Evolutionary conservation across 2,329 filamentous ascomycete species (phyloP), one percentile per base, ranked within the genome.

Genomic region (Sporothrix curviconia): DNA sequence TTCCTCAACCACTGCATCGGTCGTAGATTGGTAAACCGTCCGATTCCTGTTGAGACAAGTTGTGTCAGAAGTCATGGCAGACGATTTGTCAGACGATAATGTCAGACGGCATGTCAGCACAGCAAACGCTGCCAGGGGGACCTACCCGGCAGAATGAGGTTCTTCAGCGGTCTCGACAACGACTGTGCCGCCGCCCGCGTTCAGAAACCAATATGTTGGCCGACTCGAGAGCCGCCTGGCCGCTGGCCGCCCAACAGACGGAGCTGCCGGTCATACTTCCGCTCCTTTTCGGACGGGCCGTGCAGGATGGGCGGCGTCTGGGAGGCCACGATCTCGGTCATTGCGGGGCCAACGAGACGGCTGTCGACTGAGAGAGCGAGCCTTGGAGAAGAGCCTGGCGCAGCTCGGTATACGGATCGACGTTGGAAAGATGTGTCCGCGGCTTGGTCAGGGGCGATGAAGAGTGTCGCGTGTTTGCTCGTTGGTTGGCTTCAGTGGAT

Each of bases 161-260:
- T 99, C 78, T 99, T 99, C 61, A 99, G 80, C 0, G n/a, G 92
- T 86, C 72, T 99, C 94, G 12, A 95, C 81, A 14, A 92, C 94
- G 34, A 91, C 89, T 2, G 91, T 89, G 9, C 92, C 92, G n/a
- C 87, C 75, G 2, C 90, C 88, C 1, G 87, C 89, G 72, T 96
- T 96, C 60, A 99, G 76, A 5, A n/a, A 99, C 80, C 12, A 97
- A 81, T n/a, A 99, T 86, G 64, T 95, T 89, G 22, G 94, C 89
- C 57, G 90, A 84, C 71, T 99, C 95, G 2, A 99, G 79, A 15
- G 92, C 92, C 64, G 87, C 81, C 70, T 99, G 94, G 17, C 94
- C 94, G 52, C 84, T 90, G 42, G 92, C 91, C 61, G 92, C 95
- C 94, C 94, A n/a, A 99, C 14, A 99, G 77, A 55, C 95, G 87